phyloP scores from a whole-genome alignment of 2,329 filamentous ascomycete species.

The Cercospora sesami region DNA sequence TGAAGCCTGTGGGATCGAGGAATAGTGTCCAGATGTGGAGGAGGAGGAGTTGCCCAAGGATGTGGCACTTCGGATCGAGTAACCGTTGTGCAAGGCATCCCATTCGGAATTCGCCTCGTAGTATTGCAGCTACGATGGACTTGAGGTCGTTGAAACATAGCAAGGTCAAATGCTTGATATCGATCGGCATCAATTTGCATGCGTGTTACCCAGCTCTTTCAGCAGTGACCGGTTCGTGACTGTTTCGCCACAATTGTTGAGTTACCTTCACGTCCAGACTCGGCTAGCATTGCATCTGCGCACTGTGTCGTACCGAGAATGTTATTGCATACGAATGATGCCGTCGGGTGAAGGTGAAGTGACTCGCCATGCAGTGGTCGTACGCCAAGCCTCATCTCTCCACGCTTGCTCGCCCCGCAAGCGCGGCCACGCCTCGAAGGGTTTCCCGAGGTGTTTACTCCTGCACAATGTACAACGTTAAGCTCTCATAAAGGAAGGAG shows the following conservation, averaged over 20 bases:
- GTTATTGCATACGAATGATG: background rate
- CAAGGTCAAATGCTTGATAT: background rate
- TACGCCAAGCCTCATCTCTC: background rate
- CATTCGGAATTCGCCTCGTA: constrained; percentile 15
- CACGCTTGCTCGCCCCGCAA: background rate
- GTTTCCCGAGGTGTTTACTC: background rate
- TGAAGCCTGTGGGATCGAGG: constrained; percentile 1
- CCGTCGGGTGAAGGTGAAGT: background rate
- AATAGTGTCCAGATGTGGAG: background rate
- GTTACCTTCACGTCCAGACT: background rate
- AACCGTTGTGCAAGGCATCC: constrained; percentile 12
- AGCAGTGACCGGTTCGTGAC: background rate
- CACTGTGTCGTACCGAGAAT: background rate
- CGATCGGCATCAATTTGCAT: background rate
- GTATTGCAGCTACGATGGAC: background rate
- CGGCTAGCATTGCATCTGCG: background rate
- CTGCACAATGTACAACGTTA: constrained; percentile 1
- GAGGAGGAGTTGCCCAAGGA: background rate
- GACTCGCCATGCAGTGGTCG: background rate
- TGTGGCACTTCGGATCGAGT: constrained; percentile 8
- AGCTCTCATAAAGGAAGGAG: background rate
- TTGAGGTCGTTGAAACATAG: background rate
- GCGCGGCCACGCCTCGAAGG: background rate
- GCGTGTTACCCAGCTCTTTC: background rate
- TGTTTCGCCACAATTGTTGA: background rate